Base-by-base conservation (phyloP, 1,284 basidiomycete genomes). In the Pulchroboletus neoregius region DNA sequence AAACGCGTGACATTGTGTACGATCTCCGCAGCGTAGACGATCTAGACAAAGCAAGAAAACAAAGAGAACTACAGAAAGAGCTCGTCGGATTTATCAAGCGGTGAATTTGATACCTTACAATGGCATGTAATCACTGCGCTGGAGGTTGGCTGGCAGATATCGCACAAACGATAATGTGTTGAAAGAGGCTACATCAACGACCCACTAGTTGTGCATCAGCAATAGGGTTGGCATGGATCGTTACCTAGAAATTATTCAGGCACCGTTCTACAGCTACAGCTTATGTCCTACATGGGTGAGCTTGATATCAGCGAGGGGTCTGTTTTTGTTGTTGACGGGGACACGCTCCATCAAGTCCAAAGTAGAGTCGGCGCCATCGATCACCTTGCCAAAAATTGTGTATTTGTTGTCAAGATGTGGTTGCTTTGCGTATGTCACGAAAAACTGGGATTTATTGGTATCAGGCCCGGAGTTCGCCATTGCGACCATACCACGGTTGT, bases 381-480 rank as follows among this genome's bases (percentile, higher is more conserved):
- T 97, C n/a, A 97, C 92, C 66, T 82, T 87, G 39, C 92, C 94
- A 56, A 97, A 85, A 52, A 97, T 95, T 5, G 91, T 92, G 71
- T 96, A 95, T 68, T 96, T 96, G 48, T 84, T 84, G 64, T 97
- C 93, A 18, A 97, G 79, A 62, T 95, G 93, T 1, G 88, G 70
- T 60, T 96, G 93, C 62, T 96, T 96, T 1, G 86, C 74, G 63
- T 95, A 97, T 2, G 92, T 87, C 63, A 97, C 84, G 71, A 96
- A 95, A 71, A 96, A 95, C 69, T 95, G 87, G 3, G 91, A 91
- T 69, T 95, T 96, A 73, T 96, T 97, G 16, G 88, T 85, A 66
- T 95, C 89, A 18, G 87, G 87, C 0, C 94, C 94, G 4, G 88
- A 86, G 67, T 97, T 97, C 43, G 94, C 94, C 92, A 97, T 96